Percentiles rank a stretch among this genome's conserved stretches.
Conservation (phyloP, 2,329 filamentous ascomycete species). For the Talaromyces sp. region DNA sequence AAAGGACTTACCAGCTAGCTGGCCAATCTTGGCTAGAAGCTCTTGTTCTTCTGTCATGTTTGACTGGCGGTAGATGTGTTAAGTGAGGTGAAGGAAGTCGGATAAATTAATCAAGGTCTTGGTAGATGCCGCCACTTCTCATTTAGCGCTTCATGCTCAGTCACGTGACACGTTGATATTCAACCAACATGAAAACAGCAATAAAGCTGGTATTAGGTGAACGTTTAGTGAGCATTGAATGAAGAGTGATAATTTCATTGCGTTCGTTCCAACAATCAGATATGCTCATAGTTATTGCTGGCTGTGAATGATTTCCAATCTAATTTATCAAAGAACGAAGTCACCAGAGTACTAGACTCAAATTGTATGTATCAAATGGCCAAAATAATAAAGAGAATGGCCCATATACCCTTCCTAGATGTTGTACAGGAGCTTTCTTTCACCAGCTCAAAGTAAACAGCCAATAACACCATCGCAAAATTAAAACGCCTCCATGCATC, state of each 20-base stretch:
- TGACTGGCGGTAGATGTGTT: neutral
- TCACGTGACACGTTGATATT: slow-evolving; percentile 21
- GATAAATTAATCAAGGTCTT: neutral
- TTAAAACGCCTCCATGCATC: slow-evolving; percentile 14
- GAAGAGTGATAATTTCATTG: too few relatives aligned
- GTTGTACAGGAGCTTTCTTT: neutral
- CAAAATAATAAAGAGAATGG: neutral
- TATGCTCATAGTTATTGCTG: neutral
- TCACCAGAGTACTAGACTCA: neutral
- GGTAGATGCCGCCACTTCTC: slow-evolving; percentile 4
- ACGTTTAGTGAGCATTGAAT: too few relatives aligned
- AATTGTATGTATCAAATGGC: neutral
- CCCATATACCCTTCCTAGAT: neutral
- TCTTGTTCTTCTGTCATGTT: slow-evolving; percentile 55
- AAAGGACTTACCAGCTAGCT: slow-evolving; percentile 51
- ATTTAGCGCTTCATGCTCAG: neutral
- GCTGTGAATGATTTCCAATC: neutral
- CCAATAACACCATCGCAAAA: neutral
- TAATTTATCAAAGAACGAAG: neutral
- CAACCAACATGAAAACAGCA: neutral
- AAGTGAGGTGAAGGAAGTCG: neutral
- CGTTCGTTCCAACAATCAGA: neutral
- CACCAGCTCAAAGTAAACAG: neutral
- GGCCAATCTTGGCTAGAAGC: slow-evolving; percentile 55
- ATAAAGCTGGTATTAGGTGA: too few relatives aligned